Conservation (phyloP, 345 rosid species). For the Lagerstroemia speciosa region DNA sequence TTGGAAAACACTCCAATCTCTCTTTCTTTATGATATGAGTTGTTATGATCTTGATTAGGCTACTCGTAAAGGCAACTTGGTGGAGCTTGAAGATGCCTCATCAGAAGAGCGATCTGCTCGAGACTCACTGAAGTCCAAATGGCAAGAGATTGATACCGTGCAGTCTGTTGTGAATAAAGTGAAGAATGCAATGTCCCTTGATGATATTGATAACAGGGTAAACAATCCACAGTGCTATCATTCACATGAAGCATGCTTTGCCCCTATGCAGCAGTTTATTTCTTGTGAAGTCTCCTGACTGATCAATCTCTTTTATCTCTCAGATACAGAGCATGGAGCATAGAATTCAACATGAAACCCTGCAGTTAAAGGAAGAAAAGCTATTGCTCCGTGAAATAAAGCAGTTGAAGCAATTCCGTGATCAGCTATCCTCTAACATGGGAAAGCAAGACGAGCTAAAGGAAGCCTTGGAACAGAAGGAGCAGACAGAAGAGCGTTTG, state of each 20-base stretch:
- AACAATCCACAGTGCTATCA: not conserved
- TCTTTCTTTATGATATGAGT: slow-evolving; percentile 3
- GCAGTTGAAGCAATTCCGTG: slow-evolving; percentile 51
- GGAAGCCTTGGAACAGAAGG: slow-evolving; percentile 52
- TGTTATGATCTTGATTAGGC: slow-evolving; percentile 32
- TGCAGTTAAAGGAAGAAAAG: slow-evolving; percentile 71
- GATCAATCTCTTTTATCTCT: slow-evolving; percentile 9
- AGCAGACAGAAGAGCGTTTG: slow-evolving; percentile 53
- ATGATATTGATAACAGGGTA: slow-evolving; percentile 60
- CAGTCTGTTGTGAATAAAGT: slow-evolving; percentile 39
- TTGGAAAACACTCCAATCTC: not conserved
- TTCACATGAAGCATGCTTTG: too few relatives aligned
- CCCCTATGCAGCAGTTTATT: too few relatives aligned
- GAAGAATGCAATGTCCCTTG: slow-evolving; percentile 41
- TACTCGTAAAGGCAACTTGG: slow-evolving; percentile 27
- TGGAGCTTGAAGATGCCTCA: slow-evolving; percentile 33
- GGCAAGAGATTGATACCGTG: slow-evolving; percentile 60
- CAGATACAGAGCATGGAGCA: slow-evolving; percentile 66
- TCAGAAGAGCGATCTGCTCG: slow-evolving; percentile 56
- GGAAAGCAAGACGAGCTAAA: slow-evolving; percentile 52
- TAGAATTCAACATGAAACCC: slow-evolving; percentile 62
- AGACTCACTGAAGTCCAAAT: slow-evolving; percentile 42
- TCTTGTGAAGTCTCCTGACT: not conserved
- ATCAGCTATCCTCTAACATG: slow-evolving; percentile 41
- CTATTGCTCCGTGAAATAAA: slow-evolving; percentile 58